These are phyloP conservation scores for Tetracladium marchalianum DNA, from an alignment of 495 filamentous ascomycete genomes.

Conservation along the genomic window DNA sequence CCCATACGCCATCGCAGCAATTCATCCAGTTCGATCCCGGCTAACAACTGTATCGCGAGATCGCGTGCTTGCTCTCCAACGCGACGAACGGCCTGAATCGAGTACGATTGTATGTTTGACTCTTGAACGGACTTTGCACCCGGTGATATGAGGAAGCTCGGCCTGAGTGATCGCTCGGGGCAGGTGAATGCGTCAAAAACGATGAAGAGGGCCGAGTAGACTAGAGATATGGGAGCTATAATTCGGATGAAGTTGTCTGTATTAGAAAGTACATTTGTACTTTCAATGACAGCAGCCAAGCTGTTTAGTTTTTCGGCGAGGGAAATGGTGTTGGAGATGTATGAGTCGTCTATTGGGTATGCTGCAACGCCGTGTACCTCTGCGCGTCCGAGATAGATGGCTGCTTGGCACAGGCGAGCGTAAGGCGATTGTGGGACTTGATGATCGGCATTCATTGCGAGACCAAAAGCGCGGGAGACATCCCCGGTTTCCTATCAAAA, in stretches of 20 bases:
- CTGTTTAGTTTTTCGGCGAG: neutral
- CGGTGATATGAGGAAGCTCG: no score
- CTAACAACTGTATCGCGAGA: constrained; percentile 1
- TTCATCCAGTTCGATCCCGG: neutral
- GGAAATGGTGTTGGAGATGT: neutral
- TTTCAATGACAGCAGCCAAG: neutral
- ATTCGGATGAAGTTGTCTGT: no score
- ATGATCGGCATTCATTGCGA: no score
- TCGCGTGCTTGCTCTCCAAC: constrained; percentile 2
- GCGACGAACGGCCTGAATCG: constrained; percentile 8
- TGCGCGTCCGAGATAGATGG: constrained; percentile 30
- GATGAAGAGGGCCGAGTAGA: no score
- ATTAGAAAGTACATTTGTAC: no score
- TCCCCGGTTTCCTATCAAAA: no score
- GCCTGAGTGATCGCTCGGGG: no score
- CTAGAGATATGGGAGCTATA: no score
- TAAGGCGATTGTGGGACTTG: constrained; percentile 18
- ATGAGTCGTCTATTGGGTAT: neutral
- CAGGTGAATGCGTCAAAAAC: no score
- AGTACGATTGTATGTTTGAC: neutral
- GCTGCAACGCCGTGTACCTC: constrained; percentile 11
- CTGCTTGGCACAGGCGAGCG: constrained; percentile 33
- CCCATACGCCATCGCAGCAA: constrained; percentile 3
- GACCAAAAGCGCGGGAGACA: no score
- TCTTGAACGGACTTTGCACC: no score